Percentiles rank a stretch among this genome's conserved stretches.
phyloP scores from a whole-genome alignment of 2,329 filamentous ascomycete genomes.

The Hypoxylon sp. region DNA sequence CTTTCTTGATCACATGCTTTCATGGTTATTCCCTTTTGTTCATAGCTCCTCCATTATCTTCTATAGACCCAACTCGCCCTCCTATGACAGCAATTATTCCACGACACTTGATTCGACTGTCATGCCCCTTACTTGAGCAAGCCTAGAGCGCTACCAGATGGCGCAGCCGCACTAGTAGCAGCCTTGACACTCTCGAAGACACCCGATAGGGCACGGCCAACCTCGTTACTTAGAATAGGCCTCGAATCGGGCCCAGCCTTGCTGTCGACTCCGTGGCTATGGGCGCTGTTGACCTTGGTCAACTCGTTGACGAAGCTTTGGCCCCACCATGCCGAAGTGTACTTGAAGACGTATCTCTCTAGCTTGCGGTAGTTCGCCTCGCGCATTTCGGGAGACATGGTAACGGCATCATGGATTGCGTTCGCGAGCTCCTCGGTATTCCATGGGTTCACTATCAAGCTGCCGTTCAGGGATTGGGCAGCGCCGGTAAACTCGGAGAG shows the following conservation, averaged over 20 bases:
- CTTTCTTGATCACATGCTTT: constrained; percentile 31
- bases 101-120: not conserved
- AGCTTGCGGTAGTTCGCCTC: constrained; percentile 90
- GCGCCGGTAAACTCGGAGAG: constrained; percentile 97
- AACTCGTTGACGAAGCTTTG: constrained; percentile 92
- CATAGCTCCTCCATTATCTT: constrained; percentile 16
- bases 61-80: not conserved
- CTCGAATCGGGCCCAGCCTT: constrained; percentile 38
- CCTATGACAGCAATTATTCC: not conserved
- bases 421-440: constrained; percentile 96
- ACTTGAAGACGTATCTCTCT: constrained; percentile 96
- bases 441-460: constrained; percentile 97
- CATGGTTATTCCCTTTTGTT: constrained; percentile 14
- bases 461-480: constrained; percentile 92
- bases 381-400: constrained; percentile 91
- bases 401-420: constrained; percentile 95
- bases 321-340: constrained; percentile 98
- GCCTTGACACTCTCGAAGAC: constrained; percentile 50
- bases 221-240: constrained; percentile 42
- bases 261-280: constrained; percentile 45
- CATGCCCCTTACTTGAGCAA: constrained; percentile 27
- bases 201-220: constrained; percentile 46
- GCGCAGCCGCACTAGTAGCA: constrained; percentile 47
- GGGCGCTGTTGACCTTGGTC: constrained; percentile 60
- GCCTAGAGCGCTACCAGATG: constrained; percentile 41